phyloP scores from a whole-genome alignment of 2,329 filamentous ascomycete species.

The Botrytis deweyae region DNA sequence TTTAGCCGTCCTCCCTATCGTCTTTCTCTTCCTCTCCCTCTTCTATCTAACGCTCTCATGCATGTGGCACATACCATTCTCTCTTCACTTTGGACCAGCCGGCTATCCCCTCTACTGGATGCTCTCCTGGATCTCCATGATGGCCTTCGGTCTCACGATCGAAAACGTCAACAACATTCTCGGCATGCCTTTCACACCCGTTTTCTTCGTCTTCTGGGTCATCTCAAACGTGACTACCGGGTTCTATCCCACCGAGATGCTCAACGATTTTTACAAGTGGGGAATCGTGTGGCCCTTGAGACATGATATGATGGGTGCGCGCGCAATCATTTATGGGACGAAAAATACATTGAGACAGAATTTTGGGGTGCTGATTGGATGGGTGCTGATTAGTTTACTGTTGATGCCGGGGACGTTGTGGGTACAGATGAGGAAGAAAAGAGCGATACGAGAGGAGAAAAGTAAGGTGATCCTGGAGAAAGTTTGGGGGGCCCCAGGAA shows the following conservation, averaged over 20 bases:
- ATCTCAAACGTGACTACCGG: slow-evolving; percentile 29
- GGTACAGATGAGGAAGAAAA: slow-evolving; percentile 26
- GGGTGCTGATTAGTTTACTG: slow-evolving; percentile 25
- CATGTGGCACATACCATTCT: slow-evolving; percentile 27
- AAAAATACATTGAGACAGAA: slow-evolving; percentile 27
- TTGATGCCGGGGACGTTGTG: slow-evolving; percentile 29
- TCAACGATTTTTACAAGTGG: slow-evolving; percentile 28
- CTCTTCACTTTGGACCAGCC: slow-evolving; percentile 25
- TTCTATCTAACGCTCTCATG: slow-evolving; percentile 27
- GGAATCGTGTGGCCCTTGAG: slow-evolving; percentile 27
- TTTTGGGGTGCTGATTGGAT: slow-evolving; percentile 26
- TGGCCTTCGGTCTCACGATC: slow-evolving; percentile 28
- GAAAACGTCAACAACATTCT: slow-evolving; percentile 29
- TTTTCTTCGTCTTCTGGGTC: slow-evolving; percentile 31
- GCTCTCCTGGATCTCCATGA: slow-evolving; percentile 29
- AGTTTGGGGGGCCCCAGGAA: slow-evolving; percentile 23
- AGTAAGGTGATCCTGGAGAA: slow-evolving; percentile 25
- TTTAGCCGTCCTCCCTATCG: slow-evolving; percentile 20
- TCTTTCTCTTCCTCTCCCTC: slow-evolving; percentile 28
- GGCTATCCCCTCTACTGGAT: slow-evolving; percentile 31
- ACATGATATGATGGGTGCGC: slow-evolving; percentile 27
- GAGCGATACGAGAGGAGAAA: slow-evolving; percentile 17
- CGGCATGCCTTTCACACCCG: slow-evolving; percentile 27
- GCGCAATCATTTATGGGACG: slow-evolving; percentile 27
- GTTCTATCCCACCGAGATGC: slow-evolving; percentile 28